A percentile compares a stretch with the other conserved stretches of the same genome.
Evolutionary conservation across 1,284 basidiomycete species (phyloP).

Genomic region (Ustilago loliicola): DNA sequence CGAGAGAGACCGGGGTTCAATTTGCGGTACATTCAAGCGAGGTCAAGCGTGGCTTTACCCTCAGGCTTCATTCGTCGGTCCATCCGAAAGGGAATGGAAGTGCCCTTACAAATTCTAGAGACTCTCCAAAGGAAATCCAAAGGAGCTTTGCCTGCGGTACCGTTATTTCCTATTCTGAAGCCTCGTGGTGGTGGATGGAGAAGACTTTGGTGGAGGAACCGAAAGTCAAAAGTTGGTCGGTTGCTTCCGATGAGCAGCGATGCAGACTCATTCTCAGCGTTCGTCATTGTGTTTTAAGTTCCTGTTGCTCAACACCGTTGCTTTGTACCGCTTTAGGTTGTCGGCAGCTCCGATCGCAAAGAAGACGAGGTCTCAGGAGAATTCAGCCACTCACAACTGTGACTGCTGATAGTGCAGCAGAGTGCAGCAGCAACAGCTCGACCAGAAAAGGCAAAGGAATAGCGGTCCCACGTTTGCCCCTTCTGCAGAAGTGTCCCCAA

Average conservation of each 20-base stretch:
- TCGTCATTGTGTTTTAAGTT: not conserved
- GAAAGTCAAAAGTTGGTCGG: not conserved
- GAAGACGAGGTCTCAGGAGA: not conserved
- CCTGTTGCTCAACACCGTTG: not conserved
- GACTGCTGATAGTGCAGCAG: not conserved
- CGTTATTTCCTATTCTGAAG: not conserved
- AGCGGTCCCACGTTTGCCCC: slow-evolving; percentile 13
- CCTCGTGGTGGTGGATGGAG: not conserved
- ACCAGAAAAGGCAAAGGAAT: too few relatives aligned
- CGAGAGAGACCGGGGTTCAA: slow-evolving; percentile 1
- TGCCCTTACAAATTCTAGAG: not conserved
- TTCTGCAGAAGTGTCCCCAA: slow-evolving; percentile 6
- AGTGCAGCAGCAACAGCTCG: too few relatives aligned
- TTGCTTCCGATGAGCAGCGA: not conserved
- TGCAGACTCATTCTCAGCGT: not conserved
- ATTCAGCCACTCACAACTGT: not conserved
- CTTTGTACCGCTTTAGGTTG: too few relatives aligned
- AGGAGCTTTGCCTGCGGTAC: not conserved
- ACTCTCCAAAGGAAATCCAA: not conserved
- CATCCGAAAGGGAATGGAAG: slow-evolving; percentile 2
- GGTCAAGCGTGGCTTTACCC: not conserved
- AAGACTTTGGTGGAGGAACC: not conserved
- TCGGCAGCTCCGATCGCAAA: not conserved
- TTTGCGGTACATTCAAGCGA: not conserved
- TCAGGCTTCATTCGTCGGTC: not conserved